Conservation (phyloP, 441 rosid genomes). For the Biscutella auriculata region DNA sequence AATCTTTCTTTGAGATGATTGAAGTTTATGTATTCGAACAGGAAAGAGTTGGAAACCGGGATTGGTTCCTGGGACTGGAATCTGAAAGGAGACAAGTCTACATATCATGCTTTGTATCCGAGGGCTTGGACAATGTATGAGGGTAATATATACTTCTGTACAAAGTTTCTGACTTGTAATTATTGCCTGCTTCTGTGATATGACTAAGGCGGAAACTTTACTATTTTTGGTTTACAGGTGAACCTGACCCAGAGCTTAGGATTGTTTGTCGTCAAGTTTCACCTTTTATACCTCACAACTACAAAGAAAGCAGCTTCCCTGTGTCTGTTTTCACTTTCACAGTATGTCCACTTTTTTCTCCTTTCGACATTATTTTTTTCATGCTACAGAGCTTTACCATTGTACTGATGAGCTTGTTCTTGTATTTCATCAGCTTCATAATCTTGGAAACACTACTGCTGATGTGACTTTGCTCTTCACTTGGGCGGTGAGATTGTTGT, state of each 20-base stretch:
- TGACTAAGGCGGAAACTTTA: background rate
- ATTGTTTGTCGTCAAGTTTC: constrained; percentile 84
- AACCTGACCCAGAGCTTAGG: constrained; percentile 83
- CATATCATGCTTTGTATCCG: constrained; percentile 87
- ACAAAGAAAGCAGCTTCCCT: constrained; percentile 84
- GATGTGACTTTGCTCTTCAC: constrained; percentile 75
- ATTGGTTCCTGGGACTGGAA: constrained; percentile 93
- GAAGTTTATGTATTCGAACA: constrained; percentile 20
- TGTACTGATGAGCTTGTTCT: constrained; percentile 13
- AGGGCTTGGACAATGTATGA: constrained; percentile 91
- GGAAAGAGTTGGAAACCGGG: constrained; percentile 48
- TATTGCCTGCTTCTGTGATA: background rate
- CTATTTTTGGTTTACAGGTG: constrained; percentile 40
- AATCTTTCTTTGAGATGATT: background rate
- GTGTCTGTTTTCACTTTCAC: constrained; percentile 73
- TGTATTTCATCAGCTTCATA: constrained; percentile 40
- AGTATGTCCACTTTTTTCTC: constrained; percentile 27
- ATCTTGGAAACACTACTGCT: constrained; percentile 56
- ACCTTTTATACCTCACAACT: constrained; percentile 87
- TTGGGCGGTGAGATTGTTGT: constrained; percentile 59
- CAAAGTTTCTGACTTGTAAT: background rate
- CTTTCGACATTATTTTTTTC: background rate
- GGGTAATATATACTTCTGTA: constrained; percentile 39
- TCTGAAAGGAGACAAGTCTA: constrained; percentile 59
- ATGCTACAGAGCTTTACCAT: background rate